Base-by-base conservation (phyloP, 2,329 filamentous ascomycete genomes). In the Verticillium isaacii region DNA sequence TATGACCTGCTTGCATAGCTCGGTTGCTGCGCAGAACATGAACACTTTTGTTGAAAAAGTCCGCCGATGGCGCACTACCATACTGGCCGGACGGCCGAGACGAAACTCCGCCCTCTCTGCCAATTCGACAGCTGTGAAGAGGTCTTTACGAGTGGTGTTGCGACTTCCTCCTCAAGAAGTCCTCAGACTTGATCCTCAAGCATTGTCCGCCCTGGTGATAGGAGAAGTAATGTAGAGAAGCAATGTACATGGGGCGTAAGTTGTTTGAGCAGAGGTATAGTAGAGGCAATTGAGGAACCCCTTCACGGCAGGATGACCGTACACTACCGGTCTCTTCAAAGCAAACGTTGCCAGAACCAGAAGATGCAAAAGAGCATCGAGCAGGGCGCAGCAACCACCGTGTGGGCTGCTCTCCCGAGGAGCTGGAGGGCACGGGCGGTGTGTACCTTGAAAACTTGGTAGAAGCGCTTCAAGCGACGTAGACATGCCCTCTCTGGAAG, bases 351-450 rank as follows among this genome's bases (percentile, higher is more conserved):
- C n/a, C 39, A 36, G 9, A 11, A 36, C 34, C 34, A 50, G 45
- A 50, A 50, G n/a, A n/a, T 23, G n/a, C 3, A 23, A 9, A 64
- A 64, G 54, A 63, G 69, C 65, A 0, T 68, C 62, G 72, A 71
- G 59, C 78, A 80, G 64, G 79, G 78, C 4, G 78, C 78, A 34
- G 75, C 78, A 2, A 79, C 78, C 6, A 72, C 71, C 7, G 70
- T 78, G 1, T 77, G 69, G 66, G 76, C 74, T 0, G 76, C 74
- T 2, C 59, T 79, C 3, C 64, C 14, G 69, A 68, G 60, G 73
- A 74, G 9, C 75, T 71, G 66, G 73, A 78, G 65, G 73, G 69
- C 5, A 76, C 70, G 57, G 79, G 77, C 9, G 77, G 77, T 8
- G 68, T 65, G 60, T 80, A 80, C 66, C 57, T 68, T 8, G 37